These are phyloP conservation scores for Scytalidium sp. DNA, from an alignment of 2,329 filamentous ascomycete species.

Conservation along the genomic window DNA sequence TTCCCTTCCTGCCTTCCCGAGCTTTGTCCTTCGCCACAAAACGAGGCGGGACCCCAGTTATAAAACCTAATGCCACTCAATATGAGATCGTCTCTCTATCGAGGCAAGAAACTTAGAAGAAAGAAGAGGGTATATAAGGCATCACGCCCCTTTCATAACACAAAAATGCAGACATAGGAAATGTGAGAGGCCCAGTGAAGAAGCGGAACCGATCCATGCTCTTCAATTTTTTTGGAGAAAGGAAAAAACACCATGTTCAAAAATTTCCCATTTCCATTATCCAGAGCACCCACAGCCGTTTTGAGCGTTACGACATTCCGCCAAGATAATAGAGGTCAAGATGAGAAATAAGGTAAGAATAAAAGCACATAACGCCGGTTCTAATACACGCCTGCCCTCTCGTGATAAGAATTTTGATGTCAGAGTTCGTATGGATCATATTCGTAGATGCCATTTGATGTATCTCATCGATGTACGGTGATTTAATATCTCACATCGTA, in stretches of 20 bases:
- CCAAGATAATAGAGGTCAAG: neutral
- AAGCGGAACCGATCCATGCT: neutral
- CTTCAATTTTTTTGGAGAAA: neutral
- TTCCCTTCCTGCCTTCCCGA: neutral
- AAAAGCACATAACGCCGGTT: constrained; percentile 10
- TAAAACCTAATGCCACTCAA: neutral
- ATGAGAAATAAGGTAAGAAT: neutral
- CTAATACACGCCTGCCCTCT: neutral
- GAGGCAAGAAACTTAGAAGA: neutral
- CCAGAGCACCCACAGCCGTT: neutral
- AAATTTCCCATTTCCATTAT: neutral
- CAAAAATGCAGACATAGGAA: neutral
- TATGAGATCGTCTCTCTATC: neutral
- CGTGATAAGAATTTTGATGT: neutral
- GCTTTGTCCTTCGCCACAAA: neutral
- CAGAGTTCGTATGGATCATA: neutral
- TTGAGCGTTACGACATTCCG: neutral
- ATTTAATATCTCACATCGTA: neutral
- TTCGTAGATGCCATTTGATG: neutral
- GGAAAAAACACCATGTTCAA: neutral
- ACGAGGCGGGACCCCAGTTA: neutral
- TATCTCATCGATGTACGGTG: neutral
- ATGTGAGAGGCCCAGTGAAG: neutral
- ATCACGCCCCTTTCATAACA: neutral
- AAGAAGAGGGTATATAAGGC: neutral